phyloP scores from a whole-genome alignment of 2,329 filamentous ascomycete species.

The Trichoderma koningii region DNA sequence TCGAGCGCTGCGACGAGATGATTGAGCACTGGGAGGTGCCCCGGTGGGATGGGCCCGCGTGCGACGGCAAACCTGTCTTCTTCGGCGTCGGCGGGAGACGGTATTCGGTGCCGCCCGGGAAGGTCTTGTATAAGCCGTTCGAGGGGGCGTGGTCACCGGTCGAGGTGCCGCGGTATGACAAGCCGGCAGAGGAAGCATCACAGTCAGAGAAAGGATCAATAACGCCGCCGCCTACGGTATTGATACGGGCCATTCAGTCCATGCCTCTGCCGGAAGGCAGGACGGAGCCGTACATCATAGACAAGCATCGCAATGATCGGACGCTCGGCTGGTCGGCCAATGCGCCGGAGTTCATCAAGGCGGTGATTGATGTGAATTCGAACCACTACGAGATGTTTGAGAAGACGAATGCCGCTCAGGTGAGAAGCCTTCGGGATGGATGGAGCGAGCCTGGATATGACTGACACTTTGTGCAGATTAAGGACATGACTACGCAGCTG shows the following conservation, averaged over 20 bases:
- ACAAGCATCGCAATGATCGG: slow-evolving; percentile 34
- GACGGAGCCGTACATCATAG: slow-evolving; percentile 31
- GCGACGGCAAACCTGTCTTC: slow-evolving; percentile 22
- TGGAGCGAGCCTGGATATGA: background rate
- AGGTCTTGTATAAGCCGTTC: slow-evolving; percentile 33
- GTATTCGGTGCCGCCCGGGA: slow-evolving; percentile 29
- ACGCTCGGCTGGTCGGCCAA: slow-evolving; percentile 37
- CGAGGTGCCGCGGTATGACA: slow-evolving; percentile 16
- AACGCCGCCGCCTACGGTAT: slow-evolving; percentile 33
- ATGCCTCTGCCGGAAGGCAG: slow-evolving; percentile 24
- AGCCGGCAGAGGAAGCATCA: background rate
- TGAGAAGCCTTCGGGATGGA: background rate
- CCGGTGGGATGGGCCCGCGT: slow-evolving; percentile 32
- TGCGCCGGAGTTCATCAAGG: slow-evolving; percentile 36
- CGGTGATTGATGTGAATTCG: slow-evolving; percentile 35
- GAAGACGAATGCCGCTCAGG: slow-evolving; percentile 21
- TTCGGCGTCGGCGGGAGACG: slow-evolving; percentile 30
- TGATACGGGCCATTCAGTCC: slow-evolving; percentile 32
- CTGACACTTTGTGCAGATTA: slow-evolving; percentile 20
- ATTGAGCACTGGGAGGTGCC: slow-evolving; percentile 37
- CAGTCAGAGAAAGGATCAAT: slow-evolving; percentile 16
- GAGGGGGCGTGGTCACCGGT: slow-evolving; percentile 30
- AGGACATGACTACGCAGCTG: slow-evolving; percentile 28
- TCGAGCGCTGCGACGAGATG: slow-evolving; percentile 39
- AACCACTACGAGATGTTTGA: slow-evolving; percentile 38